Conservation (phyloP, 2,329 filamentous ascomycete species). For the Aspergillus latus region DNA sequence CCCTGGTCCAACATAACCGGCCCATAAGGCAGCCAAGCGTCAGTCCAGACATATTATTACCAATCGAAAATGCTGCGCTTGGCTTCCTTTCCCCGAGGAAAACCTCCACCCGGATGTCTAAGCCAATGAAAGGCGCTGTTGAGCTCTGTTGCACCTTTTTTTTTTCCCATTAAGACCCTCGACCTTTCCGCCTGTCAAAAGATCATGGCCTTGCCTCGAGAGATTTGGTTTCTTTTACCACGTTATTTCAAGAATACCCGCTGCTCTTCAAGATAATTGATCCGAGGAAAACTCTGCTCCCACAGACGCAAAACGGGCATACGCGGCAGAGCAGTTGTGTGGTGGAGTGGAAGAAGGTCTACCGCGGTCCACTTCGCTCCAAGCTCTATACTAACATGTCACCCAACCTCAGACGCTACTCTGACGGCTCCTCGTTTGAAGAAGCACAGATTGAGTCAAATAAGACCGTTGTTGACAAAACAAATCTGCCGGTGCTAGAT, state of each 20-base stretch:
- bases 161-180: background rate
- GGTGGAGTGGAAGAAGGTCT: conserved; percentile 16
- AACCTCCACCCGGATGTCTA: conserved; percentile 1
- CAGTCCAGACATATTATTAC: background rate
- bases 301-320: background rate
- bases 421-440: background rate
- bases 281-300: background rate
- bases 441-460: conserved; percentile 1
- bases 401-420: conserved; percentile 3
- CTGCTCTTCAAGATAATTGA: background rate
- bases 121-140: background rate
- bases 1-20: background rate
- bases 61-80: background rate
- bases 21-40: conserved; percentile 1
- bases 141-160: conserved; percentile 4
- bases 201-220: background rate
- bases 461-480: background rate
- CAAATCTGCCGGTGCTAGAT: background rate
- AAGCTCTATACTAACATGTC: conserved; percentile 15
- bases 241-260: background rate
- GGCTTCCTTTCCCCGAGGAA: background rate
- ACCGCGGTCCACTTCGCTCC: conserved; percentile 13
- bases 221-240: background rate
- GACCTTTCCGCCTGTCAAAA: background rate
- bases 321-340: conserved; percentile 2